These are phyloP conservation scores for Dichotomocladium elegans DNA, from an alignment of 371 early-diverging fungal species.

Conservation along the genomic window DNA sequence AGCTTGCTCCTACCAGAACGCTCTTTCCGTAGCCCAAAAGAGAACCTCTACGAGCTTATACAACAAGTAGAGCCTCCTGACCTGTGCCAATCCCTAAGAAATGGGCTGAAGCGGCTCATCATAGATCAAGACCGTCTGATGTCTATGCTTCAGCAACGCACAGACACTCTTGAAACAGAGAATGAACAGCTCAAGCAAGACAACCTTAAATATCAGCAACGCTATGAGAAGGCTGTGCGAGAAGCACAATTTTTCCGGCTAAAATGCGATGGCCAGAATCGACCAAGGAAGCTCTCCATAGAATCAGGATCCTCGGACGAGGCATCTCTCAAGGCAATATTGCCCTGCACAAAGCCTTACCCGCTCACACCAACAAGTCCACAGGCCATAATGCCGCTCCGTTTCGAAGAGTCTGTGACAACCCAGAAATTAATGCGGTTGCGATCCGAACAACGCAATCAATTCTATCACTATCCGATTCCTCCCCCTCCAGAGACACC, in stretches of 20 bases:
- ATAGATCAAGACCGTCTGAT: constrained; percentile 27
- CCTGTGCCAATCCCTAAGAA: constrained; percentile 13
- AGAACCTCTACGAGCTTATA: constrained; percentile 13
- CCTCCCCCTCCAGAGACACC: constrained; percentile 9
- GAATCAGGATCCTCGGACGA: constrained; percentile 12
- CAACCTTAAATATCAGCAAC: constrained; percentile 22
- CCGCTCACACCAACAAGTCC: constrained; percentile 16
- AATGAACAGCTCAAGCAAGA: constrained; percentile 20
- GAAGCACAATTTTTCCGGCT: constrained; percentile 45
- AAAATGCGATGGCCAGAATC: constrained; percentile 26
- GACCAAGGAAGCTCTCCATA: constrained; percentile 13
- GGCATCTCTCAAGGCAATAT: not conserved
- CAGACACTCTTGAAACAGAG: constrained; percentile 19
- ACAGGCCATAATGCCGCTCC: not conserved
- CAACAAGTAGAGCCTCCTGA: constrained; percentile 14
- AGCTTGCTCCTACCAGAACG: no score
- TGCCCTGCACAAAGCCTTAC: not conserved
- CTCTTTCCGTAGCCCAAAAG: not conserved
- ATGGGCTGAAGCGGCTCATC: constrained; percentile 18
- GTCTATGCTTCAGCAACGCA: constrained; percentile 21
- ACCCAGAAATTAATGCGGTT: no score
- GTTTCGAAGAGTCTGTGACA: not conserved
- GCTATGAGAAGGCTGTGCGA: constrained; percentile 46
- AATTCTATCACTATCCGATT: not conserved
- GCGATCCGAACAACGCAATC: not conserved